A percentile compares a stretch with the other conserved stretches of the same genome.
phyloP scores from a whole-genome alignment of 2,329 filamentous ascomycete species.

The Aspergillus quadricinctus region DNA sequence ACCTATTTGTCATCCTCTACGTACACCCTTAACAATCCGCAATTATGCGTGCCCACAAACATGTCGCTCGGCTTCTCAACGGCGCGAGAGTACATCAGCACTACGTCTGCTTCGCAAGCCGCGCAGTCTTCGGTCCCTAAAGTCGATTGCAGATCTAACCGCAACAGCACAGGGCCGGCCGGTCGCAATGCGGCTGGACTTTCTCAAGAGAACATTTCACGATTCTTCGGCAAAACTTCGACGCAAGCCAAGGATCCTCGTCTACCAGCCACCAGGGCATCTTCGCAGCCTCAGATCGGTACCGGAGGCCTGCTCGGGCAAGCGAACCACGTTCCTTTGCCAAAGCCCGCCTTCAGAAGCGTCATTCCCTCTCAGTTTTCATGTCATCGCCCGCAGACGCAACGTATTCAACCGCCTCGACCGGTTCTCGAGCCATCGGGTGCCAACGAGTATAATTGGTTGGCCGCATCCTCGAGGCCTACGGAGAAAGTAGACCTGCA shows the following conservation, averaged over 20 bases:
- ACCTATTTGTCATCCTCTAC: conserved; percentile 40
- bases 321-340: conserved; percentile 1
- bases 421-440: conserved; percentile 29
- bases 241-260: conserved; percentile 13
- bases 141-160: conserved; percentile 26
- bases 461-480: conserved; percentile 23
- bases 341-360: conserved; percentile 9
- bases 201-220: conserved; percentile 50
- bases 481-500: conserved; percentile 16
- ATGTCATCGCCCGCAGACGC: conserved; percentile 29
- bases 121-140: conserved; percentile 17
- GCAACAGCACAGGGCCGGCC: conserved; percentile 22
- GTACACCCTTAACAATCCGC: conserved; percentile 60
- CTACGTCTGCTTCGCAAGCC: conserved; percentile 19
- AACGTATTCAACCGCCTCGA: conserved; percentile 28
- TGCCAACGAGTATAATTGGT: conserved; percentile 33
- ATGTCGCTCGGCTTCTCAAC: conserved; percentile 58
- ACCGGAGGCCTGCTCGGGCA: conserved; percentile 7
- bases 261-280: conserved; percentile 11
- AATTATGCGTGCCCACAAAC: conserved; percentile 34
- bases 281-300: conserved; percentile 8
- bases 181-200: conserved; percentile 36
- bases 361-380: conserved; percentile 19
- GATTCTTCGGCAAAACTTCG: conserved; percentile 43
- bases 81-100: conserved; percentile 51